These are phyloP conservation scores for Hysterium pulicare DNA, from an alignment of 2,329 filamentous ascomycete genomes.

Conservation along the genomic window DNA sequence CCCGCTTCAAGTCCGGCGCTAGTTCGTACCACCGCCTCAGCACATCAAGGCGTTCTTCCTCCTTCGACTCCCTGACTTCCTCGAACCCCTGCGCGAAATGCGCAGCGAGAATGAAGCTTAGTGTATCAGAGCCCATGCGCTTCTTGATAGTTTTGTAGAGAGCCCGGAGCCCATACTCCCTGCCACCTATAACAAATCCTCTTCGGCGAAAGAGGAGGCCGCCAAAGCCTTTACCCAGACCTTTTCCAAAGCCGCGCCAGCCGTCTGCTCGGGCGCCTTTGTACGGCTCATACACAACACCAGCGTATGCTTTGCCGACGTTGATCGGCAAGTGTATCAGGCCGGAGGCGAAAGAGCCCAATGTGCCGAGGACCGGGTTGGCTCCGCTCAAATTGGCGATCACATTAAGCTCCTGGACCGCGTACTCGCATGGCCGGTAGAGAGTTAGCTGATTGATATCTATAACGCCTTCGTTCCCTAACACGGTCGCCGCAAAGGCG, in stretches of 20 bases:
- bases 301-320: too few species aligned
- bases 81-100: constrained; percentile 24
- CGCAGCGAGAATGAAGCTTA: constrained; percentile 26
- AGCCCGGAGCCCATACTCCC: constrained; percentile 16
- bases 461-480: constrained; percentile 14
- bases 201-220: constrained; percentile 8
- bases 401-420: constrained; percentile 13
- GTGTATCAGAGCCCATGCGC: constrained; percentile 15
- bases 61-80: constrained; percentile 15
- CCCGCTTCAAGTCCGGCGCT: constrained; percentile 5
- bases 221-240: too few species aligned
- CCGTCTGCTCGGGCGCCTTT: constrained; percentile 5
- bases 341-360: too few species aligned
- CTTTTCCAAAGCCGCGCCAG: too few species aligned
- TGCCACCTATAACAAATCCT: constrained; percentile 6
- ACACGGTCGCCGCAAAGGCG: constrained; percentile 21
- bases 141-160: constrained; percentile 20
- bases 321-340: too few species aligned
- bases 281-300: too few species aligned
- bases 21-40: constrained; percentile 20
- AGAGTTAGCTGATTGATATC: constrained; percentile 17
- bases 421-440: constrained; percentile 13
- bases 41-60: constrained; percentile 20
- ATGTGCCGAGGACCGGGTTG: too few species aligned
- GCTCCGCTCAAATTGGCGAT: constrained; percentile 20